Evolutionary conservation across 1,139 yeast genomes (phyloP), one percentile per base, ranked within the genome.

Genomic region (Lodderomyces metapsilosis): DNA sequence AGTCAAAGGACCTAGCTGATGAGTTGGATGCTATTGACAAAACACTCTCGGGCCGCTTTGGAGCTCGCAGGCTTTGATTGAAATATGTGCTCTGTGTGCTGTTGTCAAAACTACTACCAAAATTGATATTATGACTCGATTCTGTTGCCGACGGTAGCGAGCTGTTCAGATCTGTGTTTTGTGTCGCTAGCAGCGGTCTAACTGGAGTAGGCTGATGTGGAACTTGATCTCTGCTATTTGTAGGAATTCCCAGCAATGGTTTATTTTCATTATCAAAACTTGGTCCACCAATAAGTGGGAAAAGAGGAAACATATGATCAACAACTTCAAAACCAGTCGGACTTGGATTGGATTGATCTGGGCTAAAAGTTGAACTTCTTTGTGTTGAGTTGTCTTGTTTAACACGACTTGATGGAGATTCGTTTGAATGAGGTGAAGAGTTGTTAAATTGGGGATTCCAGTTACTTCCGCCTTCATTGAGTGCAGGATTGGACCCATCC

Each of bases 221-320:
- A 18, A 35, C 22, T 12, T 23, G 12, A n/a, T 17, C 18, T 15
- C 17, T 20, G 12, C 22, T 34, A 32, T 34, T 27, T 12, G 42
- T 21, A 5, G 63, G 56, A 9, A 37, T 4, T 9, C 40, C 40
- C 62, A 62, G 66, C 40, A 70, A 56, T 4, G 76, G 76, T 43
- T 65, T 62, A 36, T 66, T 58, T 47, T 59, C 66, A 39, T 57
- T 58, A 32, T 70, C 74, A 47, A 71, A 70, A 39, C 73, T 68
- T 38, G 60, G 59, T 25, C 66, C 64, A 2, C 81, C 82, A 34
- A 76, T 74, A 42, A 77, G 59, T 0, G 82, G 80, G 43, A 74
- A 76, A 23, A 77, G 60, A 2, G 82, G 82, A 49, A 76, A 76
- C 62, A 71, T 64, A 24, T 59, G 56, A 37, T 64, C 61, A 24